Evolutionary conservation across 1,284 basidiomycete genomes (phyloP), one percentile per base, ranked within the genome.

Genomic region (Golubevia sp.): DNA sequence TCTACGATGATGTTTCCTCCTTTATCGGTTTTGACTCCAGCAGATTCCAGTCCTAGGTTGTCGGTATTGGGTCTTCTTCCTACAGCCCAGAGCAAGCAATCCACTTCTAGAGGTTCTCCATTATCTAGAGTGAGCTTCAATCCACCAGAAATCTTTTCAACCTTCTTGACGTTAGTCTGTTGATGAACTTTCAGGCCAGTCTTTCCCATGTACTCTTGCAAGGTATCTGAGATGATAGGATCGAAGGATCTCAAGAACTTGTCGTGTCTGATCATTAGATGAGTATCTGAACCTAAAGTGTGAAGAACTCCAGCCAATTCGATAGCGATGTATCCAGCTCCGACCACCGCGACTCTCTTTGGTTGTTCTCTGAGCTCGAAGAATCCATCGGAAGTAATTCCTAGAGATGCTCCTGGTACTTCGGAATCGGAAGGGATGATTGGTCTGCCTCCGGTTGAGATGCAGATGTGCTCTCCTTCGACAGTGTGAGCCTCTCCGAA

Each of bases 321-420:
- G 70, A 98, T 92, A 23, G 94, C 93, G 76, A 99, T 99, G 85
- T 99, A 99, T 2, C 96, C 96, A 20, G 96, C 96, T 56, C 96
- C 96, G 49, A 97, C 90, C 64, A 99, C 91, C 1, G 91, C 94
- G 30, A 97, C 94, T 62, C 94, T 89, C 85, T 91, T 93, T 13
- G 96, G 96, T 85, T 97, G 93, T 66, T 91, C 88, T 74, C 90
- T 89, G 54, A 99, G 89, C 51, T 90, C 93, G 79, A 99, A 99
- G 87, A 99, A 99, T 8, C 94, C 94, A 84, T 99, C 97, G 21
- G 93, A 97, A 84, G 91, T 87, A 76, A 94, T 95, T 50, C 94
- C 97, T 63, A 94, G 88, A 38, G 89, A 89, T 7, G 94, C 93
- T 30, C 96, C 97, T 15, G 94, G 93, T 63, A 99, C 91, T 53